Evolutionary conservation across 495 filamentous ascomycete species (phyloP), one percentile per base, ranked within the genome.

Genomic region (Penicillium cataractarum): DNA sequence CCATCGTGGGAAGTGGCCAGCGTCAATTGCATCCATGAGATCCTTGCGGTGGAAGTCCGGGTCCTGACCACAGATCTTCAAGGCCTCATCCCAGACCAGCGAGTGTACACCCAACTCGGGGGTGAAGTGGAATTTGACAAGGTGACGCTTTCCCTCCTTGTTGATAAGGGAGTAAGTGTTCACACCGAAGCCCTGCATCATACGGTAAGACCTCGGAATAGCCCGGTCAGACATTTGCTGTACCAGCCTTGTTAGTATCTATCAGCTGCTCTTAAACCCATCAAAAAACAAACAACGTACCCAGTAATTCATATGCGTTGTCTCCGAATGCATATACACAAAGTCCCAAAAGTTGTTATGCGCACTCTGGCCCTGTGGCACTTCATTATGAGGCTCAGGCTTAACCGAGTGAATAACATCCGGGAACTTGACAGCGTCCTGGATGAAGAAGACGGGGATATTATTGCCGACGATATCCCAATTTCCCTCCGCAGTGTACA

Each of bases 161-260:
- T 95, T 94, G 55, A 85, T 77, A 2, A 96, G 79, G 2, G 84
- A 89, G 70, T 82, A 96, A 0, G 92, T 95, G 71, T 96, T 93
- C 58, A 96, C 92, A 46, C 92, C 92, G 62, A 95, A 96, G 0
- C 92, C 92, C 69, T 96, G 89, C 90, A 96, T 94, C 90, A 94
- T 95, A 26, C 87, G 88, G 68, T 80, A 92, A 3, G 89, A 92
- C 5, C 91, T 84, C 21, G 92, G 92, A 57, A 94, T 94, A 32
- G 81, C 86, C 13, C 90, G 84, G 70, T 96, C 92, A 44, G 83
- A 88, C 89, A 91, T 89, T 53, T 87, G 79, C 91, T 75, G 68
- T 74, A 68, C 15, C 17, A 26, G 1, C 3, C 2, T 0, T 21
- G 24, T 39, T 31, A 46, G 46, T 57, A 62, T 55, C 50, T 22